A percentile compares a stretch with the other conserved stretches of the same genome.
These are phyloP conservation scores for Coemansia sp. DNA, from an alignment of 192 early-diverging fungal genomes.

Conservation along the genomic window DNA sequence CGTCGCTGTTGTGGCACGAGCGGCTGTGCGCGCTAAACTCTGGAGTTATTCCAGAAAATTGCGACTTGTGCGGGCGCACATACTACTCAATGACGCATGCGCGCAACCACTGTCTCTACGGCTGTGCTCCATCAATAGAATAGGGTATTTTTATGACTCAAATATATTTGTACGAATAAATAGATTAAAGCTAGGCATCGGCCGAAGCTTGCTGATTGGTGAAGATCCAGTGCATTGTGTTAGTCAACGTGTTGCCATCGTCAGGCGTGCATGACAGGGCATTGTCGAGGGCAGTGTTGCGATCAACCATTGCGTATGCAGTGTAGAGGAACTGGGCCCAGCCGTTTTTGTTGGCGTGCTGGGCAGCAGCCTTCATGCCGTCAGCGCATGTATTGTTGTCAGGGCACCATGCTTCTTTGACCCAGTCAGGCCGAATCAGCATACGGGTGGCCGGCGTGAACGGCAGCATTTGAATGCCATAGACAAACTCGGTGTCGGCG, in stretches of 20 bases:
- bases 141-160: neutral
- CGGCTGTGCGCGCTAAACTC: constrained; percentile 33
- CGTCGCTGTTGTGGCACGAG: constrained; percentile 41
- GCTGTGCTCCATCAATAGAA: constrained; percentile 25
- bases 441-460: constrained; percentile 52
- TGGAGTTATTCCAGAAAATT: constrained; percentile 6
- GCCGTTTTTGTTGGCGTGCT: constrained; percentile 21
- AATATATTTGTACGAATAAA: neutral
- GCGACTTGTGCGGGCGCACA: constrained; percentile 24
- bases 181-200: neutral
- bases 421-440: constrained; percentile 44
- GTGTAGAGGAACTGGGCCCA: constrained; percentile 56
- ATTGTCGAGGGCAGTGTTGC: constrained; percentile 29
- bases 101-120: constrained; percentile 46
- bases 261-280: constrained; percentile 38
- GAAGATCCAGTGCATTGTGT: constrained; percentile 55
- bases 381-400: constrained; percentile 24
- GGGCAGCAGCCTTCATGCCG: constrained; percentile 47
- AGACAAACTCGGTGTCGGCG: constrained; percentile 50
- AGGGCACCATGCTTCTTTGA: constrained; percentile 51
- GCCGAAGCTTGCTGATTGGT: constrained; percentile 35
- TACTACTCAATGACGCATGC: constrained; percentile 30
- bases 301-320: constrained; percentile 50
- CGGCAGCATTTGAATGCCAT: constrained; percentile 61
- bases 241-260: constrained; percentile 58